Base-by-base conservation (phyloP, 2,329 filamentous ascomycete genomes). In the Alternaria gaisen region DNA sequence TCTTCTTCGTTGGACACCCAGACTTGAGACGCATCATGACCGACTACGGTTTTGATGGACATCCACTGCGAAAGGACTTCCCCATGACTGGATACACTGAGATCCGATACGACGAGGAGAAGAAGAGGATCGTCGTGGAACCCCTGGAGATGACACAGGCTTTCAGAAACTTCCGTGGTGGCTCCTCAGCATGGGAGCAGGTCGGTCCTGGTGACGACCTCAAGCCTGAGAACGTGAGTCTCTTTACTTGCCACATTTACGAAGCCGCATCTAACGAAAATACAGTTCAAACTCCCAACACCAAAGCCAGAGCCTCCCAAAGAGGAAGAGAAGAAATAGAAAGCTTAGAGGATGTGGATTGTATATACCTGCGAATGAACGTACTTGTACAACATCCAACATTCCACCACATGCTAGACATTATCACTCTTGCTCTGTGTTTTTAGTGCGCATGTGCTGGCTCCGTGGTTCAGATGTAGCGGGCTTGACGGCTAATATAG, bases 121-220 rank as follows among this genome's bases (percentile, higher is more conserved):
- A 97, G 91, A 99, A 99, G 89, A 89, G 95, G 65, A 97, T 99
- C 77, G 94, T 99, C 63, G 94, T 96, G 32, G 96, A 99, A 85
- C 95, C 96, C 41, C 85, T 99, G 51, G 95, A 99, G 84, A 87
- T 99, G 81, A 98, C 95, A 14, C 95, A 99, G 82, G 95, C 96
- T 8, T 99, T 96, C 89, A 90, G 95, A 72, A 98, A 99, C 84
- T 99, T 99, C 77, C 94, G 97, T 83, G 93, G 94, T 63, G 93
- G 93, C 68, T 86, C 64, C 50, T 75, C 79, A 50, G 79, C 84
- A 41, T 91, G 89, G 86, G 86, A 91, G 79, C 88, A 88, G 74
- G 88, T 91, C 72, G 88, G 89, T 63, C 80, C 84, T 62, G 94
- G 94, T 72, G 81, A 88, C 57, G 88, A 97, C 80, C 87, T 87